A percentile compares a stretch with the other conserved stretches of the same genome.
These are phyloP conservation scores for Backusella westeae DNA, from an alignment of 192 early-diverging fungal genomes.

Conservation along the genomic window DNA sequence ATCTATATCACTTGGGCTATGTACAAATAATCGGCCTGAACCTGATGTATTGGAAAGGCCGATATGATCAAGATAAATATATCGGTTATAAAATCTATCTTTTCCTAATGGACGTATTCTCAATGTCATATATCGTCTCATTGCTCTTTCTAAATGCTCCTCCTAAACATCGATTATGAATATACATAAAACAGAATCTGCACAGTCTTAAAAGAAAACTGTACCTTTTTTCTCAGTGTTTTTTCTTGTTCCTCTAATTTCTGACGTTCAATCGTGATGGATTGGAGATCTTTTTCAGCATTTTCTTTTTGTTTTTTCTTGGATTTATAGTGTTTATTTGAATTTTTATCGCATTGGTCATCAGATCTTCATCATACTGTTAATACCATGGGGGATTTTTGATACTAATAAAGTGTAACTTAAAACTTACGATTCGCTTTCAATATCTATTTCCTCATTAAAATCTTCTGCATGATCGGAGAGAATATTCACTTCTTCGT, in stretches of 20 bases:
- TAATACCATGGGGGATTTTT: not conserved
- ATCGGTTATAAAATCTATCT: slow-evolving; percentile 83
- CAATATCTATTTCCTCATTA: slow-evolving; percentile 19
- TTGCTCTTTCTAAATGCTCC: slow-evolving; percentile 66
- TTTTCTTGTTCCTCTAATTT: slow-evolving; percentile 52
- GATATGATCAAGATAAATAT: slow-evolving; percentile 85
- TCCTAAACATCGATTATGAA: slow-evolving; percentile 32
- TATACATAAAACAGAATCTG: not conserved
- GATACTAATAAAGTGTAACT: not conserved
- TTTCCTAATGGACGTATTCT: slow-evolving; percentile 70
- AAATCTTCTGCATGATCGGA: not conserved
- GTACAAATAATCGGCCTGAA: slow-evolving; percentile 56
- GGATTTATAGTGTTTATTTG: slow-evolving; percentile 41
- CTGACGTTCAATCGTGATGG: slow-evolving; percentile 29
- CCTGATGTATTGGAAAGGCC: slow-evolving; percentile 50
- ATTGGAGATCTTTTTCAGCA: slow-evolving; percentile 23
- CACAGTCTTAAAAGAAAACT: no score
- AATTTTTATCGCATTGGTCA: slow-evolving; percentile 15
- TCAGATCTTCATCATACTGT: slow-evolving; percentile 4
- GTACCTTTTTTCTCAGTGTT: slow-evolving; percentile 38
- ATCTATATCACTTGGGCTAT: slow-evolving; percentile 47
- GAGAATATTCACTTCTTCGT: not conserved
- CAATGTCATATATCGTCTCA: slow-evolving; percentile 56
- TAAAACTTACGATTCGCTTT: slow-evolving; percentile 10
- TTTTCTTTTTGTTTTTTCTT: slow-evolving; percentile 43